Evolutionary conservation across 1,284 basidiomycete genomes (phyloP).

Genomic region (Phlebopus sp.): DNA sequence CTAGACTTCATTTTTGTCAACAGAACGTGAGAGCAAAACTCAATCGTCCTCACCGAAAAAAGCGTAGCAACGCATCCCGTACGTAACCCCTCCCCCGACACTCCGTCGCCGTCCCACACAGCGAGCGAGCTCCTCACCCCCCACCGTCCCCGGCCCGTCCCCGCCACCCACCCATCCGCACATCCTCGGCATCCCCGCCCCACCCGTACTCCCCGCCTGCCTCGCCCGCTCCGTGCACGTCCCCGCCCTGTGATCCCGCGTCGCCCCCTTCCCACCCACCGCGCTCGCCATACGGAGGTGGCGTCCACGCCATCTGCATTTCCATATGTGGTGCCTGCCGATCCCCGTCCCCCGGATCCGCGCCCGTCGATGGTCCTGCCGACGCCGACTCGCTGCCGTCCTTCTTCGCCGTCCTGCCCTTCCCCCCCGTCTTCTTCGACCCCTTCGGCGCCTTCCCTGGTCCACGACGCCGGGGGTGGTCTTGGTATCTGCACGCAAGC

Average conservation of each 20-base stretch:
- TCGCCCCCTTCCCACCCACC: background rate
- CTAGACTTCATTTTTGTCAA: slow-evolving; percentile 15
- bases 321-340: background rate
- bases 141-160: too few relatives aligned
- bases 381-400: slow-evolving; percentile 8
- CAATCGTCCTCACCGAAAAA: slow-evolving; percentile 8
- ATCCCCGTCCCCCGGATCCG: background rate
- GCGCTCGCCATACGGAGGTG: background rate
- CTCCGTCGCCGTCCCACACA: background rate
- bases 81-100: background rate
- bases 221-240: too few relatives aligned
- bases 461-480: slow-evolving; percentile 57
- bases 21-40: slow-evolving; percentile 12
- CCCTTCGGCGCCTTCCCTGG: slow-evolving; percentile 66
- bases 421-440: slow-evolving; percentile 28
- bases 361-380: slow-evolving; percentile 18
- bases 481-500: slow-evolving; percentile 52
- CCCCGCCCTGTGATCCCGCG: background rate
- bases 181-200: background rate
- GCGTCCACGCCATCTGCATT: too few relatives aligned
- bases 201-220: background rate
- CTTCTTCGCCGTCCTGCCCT: slow-evolving; percentile 27
- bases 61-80: slow-evolving; percentile 10
- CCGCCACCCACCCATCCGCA: background rate
- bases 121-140: background rate